phyloP scores from a whole-genome alignment of 1,284 basidiomycete genomes.

The Neonothopanus nambi region DNA sequence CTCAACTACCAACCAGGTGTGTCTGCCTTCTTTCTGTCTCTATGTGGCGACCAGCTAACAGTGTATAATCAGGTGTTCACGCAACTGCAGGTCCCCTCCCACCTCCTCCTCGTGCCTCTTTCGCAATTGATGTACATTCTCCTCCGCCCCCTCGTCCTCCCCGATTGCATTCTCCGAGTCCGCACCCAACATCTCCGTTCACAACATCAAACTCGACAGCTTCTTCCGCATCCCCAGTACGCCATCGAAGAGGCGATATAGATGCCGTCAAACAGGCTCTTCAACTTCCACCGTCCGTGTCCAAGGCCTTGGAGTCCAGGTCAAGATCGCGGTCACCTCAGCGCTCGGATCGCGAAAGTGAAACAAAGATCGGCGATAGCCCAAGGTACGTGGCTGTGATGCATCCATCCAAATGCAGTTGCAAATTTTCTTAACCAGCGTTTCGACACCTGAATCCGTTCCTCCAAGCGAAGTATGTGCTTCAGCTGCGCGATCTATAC shows the following conservation, averaged over 20 bases:
- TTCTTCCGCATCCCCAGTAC: slow-evolving; percentile 12
- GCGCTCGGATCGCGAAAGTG: too few relatives aligned
- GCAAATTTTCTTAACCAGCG: too few relatives aligned
- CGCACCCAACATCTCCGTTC: background rate
- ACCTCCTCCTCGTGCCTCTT: slow-evolving; percentile 58
- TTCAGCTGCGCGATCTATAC: background rate
- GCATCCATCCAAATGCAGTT: too few relatives aligned
- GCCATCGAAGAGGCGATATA: slow-evolving; percentile 38
- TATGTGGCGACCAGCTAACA: background rate
- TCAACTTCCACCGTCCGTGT: slow-evolving; percentile 55
- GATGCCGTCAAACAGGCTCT: slow-evolving; percentile 57
- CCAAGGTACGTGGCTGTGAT: too few relatives aligned
- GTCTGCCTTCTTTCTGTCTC: slow-evolving; percentile 14
- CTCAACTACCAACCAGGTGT: slow-evolving; percentile 60
- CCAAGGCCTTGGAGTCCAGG: slow-evolving; percentile 38
- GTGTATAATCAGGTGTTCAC: slow-evolving; percentile 50
- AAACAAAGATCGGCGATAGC: too few relatives aligned
- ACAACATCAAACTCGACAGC: background rate
- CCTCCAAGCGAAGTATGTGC: too few relatives aligned
- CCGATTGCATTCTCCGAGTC: slow-evolving; percentile 56
- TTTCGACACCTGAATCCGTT: too few relatives aligned
- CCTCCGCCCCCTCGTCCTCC: slow-evolving; percentile 68
- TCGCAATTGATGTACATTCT: slow-evolving; percentile 42
- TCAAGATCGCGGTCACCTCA: background rate
- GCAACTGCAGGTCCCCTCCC: slow-evolving; percentile 72